Evolutionary conservation across 1,284 basidiomycete genomes (phyloP).

Genomic region (Chiua sp.): DNA sequence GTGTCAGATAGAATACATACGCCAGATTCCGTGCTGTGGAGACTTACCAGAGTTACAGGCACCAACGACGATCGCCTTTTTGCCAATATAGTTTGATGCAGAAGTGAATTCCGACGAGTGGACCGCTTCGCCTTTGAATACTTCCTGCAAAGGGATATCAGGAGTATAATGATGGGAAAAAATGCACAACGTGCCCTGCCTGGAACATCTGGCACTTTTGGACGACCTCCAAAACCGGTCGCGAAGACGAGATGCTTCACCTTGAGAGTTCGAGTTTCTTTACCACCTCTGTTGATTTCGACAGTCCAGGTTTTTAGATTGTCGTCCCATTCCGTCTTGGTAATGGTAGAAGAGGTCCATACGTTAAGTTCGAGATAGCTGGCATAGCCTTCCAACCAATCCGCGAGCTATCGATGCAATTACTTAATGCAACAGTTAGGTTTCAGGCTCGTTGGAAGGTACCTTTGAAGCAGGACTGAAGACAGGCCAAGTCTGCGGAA

Average conservation of each 20-base stretch:
- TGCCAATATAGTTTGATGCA: constrained; percentile 45
- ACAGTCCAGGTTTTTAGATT: constrained; percentile 42
- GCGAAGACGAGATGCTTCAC: constrained; percentile 47
- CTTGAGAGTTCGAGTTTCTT: constrained; percentile 33
- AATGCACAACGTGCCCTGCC: constrained; percentile 19
- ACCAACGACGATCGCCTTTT: constrained; percentile 50
- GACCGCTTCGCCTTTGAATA: constrained; percentile 32
- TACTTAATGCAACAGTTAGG: background rate
- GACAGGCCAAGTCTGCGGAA: constrained; percentile 45
- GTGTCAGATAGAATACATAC: constrained; percentile 11
- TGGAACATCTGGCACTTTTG: constrained; percentile 39
- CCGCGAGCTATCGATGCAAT: constrained; percentile 47
- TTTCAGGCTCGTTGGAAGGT: background rate
- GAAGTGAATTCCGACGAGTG: constrained; percentile 46
- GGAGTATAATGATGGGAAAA: background rate
- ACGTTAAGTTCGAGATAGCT: constrained; percentile 59
- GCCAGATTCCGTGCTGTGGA: background rate
- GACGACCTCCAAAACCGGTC: constrained; percentile 44
- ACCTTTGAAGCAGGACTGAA: constrained; percentile 43
- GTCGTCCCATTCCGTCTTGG: constrained; percentile 42
- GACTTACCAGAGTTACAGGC: constrained; percentile 44
- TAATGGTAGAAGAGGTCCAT: constrained; percentile 55
- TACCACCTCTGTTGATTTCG: constrained; percentile 35
- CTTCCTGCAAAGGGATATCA: constrained; percentile 13
- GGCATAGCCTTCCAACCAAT: constrained; percentile 66